Conservation (phyloP, 2,329 filamentous ascomycete species). For the Sporothrix schenckii region DNA sequence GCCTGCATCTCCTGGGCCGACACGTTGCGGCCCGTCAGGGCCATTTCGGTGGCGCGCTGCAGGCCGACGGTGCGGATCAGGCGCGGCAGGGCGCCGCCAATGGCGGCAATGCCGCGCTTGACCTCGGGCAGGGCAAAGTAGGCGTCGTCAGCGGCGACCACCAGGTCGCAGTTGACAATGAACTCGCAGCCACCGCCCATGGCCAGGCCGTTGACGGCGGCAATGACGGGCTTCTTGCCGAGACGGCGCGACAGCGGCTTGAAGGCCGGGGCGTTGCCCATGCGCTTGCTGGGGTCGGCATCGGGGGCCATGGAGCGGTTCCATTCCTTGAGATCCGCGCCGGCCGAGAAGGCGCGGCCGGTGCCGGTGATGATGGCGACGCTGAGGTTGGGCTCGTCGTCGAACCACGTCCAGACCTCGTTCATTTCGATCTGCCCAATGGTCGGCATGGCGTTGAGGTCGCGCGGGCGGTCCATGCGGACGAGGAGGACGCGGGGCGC, state of each 20-base stretch:
- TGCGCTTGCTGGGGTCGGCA: conserved; percentile 36
- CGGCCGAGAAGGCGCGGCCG: conserved; percentile 58
- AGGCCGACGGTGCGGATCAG: conserved; percentile 67
- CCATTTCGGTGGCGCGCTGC: conserved; percentile 72
- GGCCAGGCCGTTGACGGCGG: conserved; percentile 64
- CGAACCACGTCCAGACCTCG: conserved; percentile 57
- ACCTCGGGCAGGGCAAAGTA: conserved; percentile 67
- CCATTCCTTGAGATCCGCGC: conserved; percentile 58
- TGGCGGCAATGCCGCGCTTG: conserved; percentile 68
- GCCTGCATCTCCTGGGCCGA: conserved; percentile 59
- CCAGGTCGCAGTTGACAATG: conserved; percentile 62
- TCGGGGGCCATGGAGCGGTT: conserved; percentile 40
- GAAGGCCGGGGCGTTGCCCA: conserved; percentile 40
- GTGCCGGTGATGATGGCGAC: conserved; percentile 56
- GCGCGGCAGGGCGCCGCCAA: conserved; percentile 70
- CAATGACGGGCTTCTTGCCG: conserved; percentile 65
- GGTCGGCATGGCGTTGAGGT: conserved; percentile 52
- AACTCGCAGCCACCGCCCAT: conserved; percentile 66
- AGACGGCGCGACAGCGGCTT: conserved; percentile 51
- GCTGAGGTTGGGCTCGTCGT: conserved; percentile 52
- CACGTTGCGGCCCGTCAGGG: conserved; percentile 65
- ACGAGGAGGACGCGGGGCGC: conserved; percentile 54
- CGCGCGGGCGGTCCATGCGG: conserved; percentile 55
- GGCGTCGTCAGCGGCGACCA: conserved; percentile 56
- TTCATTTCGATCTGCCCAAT: conserved; percentile 54